Conservation (phyloP, 2,329 filamentous ascomycete species). For the Domatiomyces catenatus region DNA sequence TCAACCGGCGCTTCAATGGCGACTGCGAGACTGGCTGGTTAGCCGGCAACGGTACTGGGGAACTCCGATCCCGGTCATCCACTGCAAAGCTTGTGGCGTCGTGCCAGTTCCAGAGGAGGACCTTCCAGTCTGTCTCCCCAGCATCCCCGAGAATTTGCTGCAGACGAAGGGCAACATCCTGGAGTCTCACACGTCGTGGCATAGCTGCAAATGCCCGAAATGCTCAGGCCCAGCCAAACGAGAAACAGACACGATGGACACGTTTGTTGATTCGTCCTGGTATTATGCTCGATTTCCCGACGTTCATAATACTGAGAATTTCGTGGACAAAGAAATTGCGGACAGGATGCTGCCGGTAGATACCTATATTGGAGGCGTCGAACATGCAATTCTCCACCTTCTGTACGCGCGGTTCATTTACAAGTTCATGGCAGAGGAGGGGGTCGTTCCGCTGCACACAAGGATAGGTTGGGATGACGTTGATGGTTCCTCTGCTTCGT, state of each 20-base stretch:
- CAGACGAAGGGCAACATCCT: conserved; percentile 63
- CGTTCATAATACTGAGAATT: conserved; percentile 44
- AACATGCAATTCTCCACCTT: conserved; percentile 80
- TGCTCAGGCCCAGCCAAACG: conserved; percentile 57
- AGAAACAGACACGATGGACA: conserved; percentile 93
- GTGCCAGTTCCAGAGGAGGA: conserved; percentile 64
- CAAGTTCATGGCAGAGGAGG: conserved; percentile 55
- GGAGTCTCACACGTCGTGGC: conserved; percentile 55
- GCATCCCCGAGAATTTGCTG: conserved; percentile 48
- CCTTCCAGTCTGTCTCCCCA: conserved; percentile 60
- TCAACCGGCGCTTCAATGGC: conserved; percentile 43
- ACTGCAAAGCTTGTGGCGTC: conserved; percentile 60
- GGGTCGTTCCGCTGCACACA: conserved; percentile 19
- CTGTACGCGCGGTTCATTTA: conserved; percentile 83
- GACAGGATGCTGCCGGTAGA: conserved; percentile 56
- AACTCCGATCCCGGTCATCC: conserved; percentile 73
- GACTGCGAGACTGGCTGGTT: conserved; percentile 75
- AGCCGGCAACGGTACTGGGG: conserved; percentile 91
- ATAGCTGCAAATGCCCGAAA: conserved; percentile 56
- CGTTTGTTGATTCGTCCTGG: conserved; percentile 91
- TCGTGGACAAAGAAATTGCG: conserved; percentile 47
- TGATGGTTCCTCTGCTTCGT: conserved; percentile 5
- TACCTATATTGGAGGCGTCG: conserved; percentile 75
- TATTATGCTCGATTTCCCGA: conserved; percentile 75
- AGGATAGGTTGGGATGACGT: conserved; percentile 20